Evolutionary conservation across 2,329 filamentous ascomycete genomes (phyloP).

Genomic region (Dothistroma pini): DNA sequence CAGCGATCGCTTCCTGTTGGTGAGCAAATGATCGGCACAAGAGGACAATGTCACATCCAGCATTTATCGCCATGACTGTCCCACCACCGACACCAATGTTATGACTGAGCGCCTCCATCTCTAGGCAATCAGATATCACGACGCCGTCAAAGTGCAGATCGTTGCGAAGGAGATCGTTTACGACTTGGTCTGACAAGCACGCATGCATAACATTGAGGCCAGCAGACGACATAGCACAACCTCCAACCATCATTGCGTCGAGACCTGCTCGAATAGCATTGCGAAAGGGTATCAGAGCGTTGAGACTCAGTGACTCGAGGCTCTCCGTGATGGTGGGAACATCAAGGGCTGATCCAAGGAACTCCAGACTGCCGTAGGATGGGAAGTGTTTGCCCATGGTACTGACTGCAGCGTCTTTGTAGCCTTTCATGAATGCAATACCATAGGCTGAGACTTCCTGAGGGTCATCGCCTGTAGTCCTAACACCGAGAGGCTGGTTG

Average conservation of each 20-base stretch:
- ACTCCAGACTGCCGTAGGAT: constrained; percentile 92
- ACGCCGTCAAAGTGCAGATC: constrained; percentile 89
- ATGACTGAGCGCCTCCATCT: constrained; percentile 94
- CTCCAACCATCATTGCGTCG: constrained; percentile 94
- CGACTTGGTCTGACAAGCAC: constrained; percentile 87
- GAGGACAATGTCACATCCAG: constrained; percentile 87
- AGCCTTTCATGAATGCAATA: constrained; percentile 85
- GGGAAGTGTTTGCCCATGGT: constrained; percentile 96
- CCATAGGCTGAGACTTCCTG: constrained; percentile 93
- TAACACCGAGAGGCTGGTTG: constrained; percentile 84
- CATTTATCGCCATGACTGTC: constrained; percentile 95
- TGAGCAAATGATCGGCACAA: constrained; percentile 84
- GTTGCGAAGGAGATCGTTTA: constrained; percentile 81
- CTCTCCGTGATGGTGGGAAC: constrained; percentile 96
- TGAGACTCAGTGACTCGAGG: constrained; percentile 86
- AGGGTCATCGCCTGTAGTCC: constrained; percentile 87
- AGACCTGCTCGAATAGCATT: constrained; percentile 83
- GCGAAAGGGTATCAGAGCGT: constrained; percentile 83
- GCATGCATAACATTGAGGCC: constrained; percentile 95
- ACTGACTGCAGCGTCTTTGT: constrained; percentile 82
- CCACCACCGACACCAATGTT: constrained; percentile 97
- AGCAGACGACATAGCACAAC: constrained; percentile 85
- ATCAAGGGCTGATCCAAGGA: constrained; percentile 83
- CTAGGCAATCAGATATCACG: constrained; percentile 89
- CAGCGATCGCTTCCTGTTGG: constrained; percentile 87